A percentile compares a stretch with the other conserved stretches of the same genome.
These are phyloP conservation scores for Rutidosis leptorrhynchoides DNA, from an alignment of 129 eudicot genomes.

Conservation along the genomic window DNA sequence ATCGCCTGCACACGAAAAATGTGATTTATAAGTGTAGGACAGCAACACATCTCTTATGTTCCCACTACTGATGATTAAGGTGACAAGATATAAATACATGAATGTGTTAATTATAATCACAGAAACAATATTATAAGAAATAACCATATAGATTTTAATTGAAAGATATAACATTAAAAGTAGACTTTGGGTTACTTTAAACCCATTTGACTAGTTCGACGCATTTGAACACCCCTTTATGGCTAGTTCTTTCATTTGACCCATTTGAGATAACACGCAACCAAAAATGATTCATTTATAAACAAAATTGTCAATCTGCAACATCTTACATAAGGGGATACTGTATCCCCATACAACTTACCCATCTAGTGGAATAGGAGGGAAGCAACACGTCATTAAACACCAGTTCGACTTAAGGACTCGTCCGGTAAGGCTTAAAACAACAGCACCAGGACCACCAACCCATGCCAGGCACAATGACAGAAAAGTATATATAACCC, in stretches of 20 bases:
- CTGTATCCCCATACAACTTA: constrained; percentile 29
- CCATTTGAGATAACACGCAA: not conserved
- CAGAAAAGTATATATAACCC: constrained; percentile 89
- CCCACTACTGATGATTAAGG: not conserved
- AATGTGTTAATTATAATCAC: not conserved
- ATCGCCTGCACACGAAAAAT: constrained; percentile 62
- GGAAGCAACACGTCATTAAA: constrained; percentile 87
- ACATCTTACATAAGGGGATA: not conserved
- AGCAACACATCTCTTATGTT: not conserved
- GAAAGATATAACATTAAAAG: not conserved
- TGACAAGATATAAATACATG: not conserved
- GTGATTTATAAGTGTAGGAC: not conserved
- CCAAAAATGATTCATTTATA: not conserved
- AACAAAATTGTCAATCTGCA: not conserved
- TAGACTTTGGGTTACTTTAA: not conserved
- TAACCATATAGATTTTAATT: too few relatives aligned
- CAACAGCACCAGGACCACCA: constrained; percentile 96
- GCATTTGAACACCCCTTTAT: not conserved
- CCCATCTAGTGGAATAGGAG: constrained; percentile 89
- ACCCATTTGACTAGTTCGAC: not conserved
- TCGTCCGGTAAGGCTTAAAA: constrained; percentile 66
- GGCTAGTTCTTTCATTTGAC: not conserved
- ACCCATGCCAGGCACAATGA: constrained; percentile 95
- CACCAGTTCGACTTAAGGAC: constrained; percentile 73
- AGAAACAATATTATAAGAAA: not conserved